phyloP scores from a whole-genome alignment of 1,139 yeast species.

The Taphrina betulina region DNA sequence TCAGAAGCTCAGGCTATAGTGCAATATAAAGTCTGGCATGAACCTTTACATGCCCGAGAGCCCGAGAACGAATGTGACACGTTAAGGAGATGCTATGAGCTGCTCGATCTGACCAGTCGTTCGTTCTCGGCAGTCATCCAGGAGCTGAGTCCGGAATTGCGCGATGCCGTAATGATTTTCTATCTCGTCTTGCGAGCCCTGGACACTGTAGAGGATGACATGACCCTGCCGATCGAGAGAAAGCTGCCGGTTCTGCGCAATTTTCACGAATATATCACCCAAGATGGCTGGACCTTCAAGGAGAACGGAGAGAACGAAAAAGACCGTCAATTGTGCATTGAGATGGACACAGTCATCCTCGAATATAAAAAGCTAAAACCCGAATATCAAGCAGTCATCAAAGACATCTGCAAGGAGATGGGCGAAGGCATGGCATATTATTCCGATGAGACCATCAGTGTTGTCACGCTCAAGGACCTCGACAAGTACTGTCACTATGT shows the following conservation, averaged over 20 bases:
- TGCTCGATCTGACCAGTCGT: conserved; percentile 72
- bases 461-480: conserved; percentile 73
- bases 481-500: conserved; percentile 94
- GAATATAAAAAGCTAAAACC: conserved; percentile 75
- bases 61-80: conserved; percentile 50
- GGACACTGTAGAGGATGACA: conserved; percentile 96
- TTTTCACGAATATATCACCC: conserved; percentile 62
- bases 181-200: conserved; percentile 83
- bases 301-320: conserved; percentile 71
- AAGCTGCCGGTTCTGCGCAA: conserved; percentile 73
- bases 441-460: conserved; percentile 70
- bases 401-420: conserved; percentile 77
- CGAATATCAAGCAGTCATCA: conserved; percentile 73
- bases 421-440: conserved; percentile 98
- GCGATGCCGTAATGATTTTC: conserved; percentile 77
- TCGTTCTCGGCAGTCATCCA: conserved; percentile 89
- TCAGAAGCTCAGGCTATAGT: conserved; percentile 38
- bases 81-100: conserved; percentile 64
- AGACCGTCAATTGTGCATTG: conserved; percentile 75
- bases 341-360: conserved; percentile 64
- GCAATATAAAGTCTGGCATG: conserved; percentile 40
- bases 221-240: conserved; percentile 68
- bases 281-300: conserved; percentile 75
- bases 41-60: conserved; percentile 57
- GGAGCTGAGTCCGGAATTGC: conserved; percentile 86